Evolutionary conservation across 305 asterid genomes (phyloP).

Genomic region (Solanum aculeatissimum): DNA sequence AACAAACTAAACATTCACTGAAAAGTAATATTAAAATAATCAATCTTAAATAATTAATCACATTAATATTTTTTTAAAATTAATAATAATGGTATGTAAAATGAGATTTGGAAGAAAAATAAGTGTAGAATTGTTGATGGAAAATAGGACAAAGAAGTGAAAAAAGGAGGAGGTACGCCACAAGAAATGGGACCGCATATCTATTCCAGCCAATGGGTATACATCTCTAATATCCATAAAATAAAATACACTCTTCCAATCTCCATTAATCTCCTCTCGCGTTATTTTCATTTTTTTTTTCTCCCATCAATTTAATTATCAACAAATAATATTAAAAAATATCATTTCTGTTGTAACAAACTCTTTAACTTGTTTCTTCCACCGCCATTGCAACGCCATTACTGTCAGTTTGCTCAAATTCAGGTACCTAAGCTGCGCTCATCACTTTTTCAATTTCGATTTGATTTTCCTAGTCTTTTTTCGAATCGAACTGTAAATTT

Average conservation of each 20-base stretch:
- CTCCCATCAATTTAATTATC: neutral
- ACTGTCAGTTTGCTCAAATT: neutral
- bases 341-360: conserved; percentile 8
- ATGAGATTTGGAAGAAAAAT: no score
- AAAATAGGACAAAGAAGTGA: neutral
- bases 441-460: neutral
- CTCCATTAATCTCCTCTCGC: neutral
- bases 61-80: no score
- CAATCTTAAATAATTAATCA: no score
- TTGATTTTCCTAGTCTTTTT: neutral
- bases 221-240: neutral
- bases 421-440: neutral
- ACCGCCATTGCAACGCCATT: neutral
- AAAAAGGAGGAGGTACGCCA: conserved; percentile 16
- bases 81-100: no score
- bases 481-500: neutral
- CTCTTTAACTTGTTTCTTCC: neutral
- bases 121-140: neutral
- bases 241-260: neutral
- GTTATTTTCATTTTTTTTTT: neutral
- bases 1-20: no score
- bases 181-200: conserved; percentile 33
- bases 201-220: conserved; percentile 22
- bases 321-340: neutral
- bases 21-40: no score